These are phyloP conservation scores for Cenococcum geophilum DNA, from an alignment of 495 filamentous ascomycete genomes.

Conservation along the genomic window DNA sequence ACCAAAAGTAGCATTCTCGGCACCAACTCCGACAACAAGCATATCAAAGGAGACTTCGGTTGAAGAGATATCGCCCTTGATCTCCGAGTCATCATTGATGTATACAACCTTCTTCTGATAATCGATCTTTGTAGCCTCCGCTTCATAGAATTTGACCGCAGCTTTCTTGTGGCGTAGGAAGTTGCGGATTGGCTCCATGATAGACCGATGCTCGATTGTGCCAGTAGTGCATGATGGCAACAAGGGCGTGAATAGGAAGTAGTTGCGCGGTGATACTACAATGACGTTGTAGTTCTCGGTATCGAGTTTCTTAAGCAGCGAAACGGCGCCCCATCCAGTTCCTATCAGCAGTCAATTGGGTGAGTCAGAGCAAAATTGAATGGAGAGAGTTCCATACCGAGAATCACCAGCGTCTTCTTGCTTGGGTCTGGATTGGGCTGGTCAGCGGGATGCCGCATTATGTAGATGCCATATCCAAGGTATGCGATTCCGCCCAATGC, in stretches of 20 bases:
- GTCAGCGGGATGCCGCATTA: slow-evolving; percentile 70
- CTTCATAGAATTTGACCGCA: slow-evolving; percentile 93
- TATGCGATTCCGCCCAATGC: slow-evolving; percentile 60
- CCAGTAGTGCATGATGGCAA: slow-evolving; percentile 95
- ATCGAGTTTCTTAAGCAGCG: slow-evolving; percentile 95
- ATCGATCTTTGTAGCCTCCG: slow-evolving; percentile 94
- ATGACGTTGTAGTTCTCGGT: slow-evolving; percentile 98
- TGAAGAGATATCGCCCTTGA: slow-evolving; percentile 74
- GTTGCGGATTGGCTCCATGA: slow-evolving; percentile 97
- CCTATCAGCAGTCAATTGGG: slow-evolving; percentile 45
- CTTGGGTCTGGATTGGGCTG: slow-evolving; percentile 72
- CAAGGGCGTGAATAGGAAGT: slow-evolving; percentile 98
- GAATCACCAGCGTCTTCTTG: slow-evolving; percentile 96
- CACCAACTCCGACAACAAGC: slow-evolving; percentile 93
- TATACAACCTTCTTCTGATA: slow-evolving; percentile 79
- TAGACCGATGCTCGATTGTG: slow-evolving; percentile 95
- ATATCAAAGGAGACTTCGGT: slow-evolving; percentile 97
- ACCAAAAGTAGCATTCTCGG: slow-evolving; percentile 98
- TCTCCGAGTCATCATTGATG: slow-evolving; percentile 86
- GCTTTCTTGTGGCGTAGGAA: slow-evolving; percentile 90
- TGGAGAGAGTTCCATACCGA: slow-evolving; percentile 56
- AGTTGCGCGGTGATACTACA: slow-evolving; percentile 94
- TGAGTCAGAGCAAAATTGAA: background rate
- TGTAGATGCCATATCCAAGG: slow-evolving; percentile 74
- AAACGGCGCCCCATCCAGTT: slow-evolving; percentile 94